Base-by-base conservation (phyloP, 75 land plant species). In the Cryptomeria japonica region DNA sequence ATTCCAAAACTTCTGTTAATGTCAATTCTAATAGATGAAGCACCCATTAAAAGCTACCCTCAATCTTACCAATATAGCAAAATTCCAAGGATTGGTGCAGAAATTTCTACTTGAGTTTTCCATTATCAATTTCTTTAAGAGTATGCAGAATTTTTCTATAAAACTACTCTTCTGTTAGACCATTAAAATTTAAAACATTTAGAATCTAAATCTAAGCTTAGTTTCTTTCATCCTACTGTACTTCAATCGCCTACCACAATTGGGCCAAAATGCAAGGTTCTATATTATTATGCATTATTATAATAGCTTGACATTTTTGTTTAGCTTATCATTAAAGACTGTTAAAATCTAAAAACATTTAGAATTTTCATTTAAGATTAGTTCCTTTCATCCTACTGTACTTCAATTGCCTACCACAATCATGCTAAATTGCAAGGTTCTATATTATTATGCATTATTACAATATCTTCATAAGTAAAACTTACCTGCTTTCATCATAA, bases 401-500 rank as follows among this genome's bases (percentile, higher is more conserved):
- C 47, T 44, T 82, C 25, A 46, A 44, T n/a, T 42, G 51, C 51
- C 51, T n/a, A 3, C n/a, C 32, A 37, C 25, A 85, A 0, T 15
- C 64, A 85, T 16, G 64, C 41, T 37, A 16, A 19, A 34, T 31
- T 14, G 58, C 25, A 34, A 34, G 68, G 39, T 85, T 85, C 25
- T 85, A 36, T 56, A 22, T 4, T 32, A n/a, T n/a, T 36, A 3
- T 10, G 46, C 46, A 22, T 80, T 80, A 22, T 1, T 42, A 28
- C 16, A n/a, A 46, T 82, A 82, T 46, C 51, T 82, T 3, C 13
- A 82, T 49, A 82, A 82, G 14, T 12, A n/a, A 10, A 73, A 8
- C 18, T 41, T 85, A 96, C 99, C 98, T 93, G 38, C 92, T 91
- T 46, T 82, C 90, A 68, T 96, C 91, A 84, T 93, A 92, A 13